Evolutionary conservation across 2,329 filamentous ascomycete species (phyloP), one percentile per base, ranked within the genome.

Genomic region (Pseudocercospora fuligena): DNA sequence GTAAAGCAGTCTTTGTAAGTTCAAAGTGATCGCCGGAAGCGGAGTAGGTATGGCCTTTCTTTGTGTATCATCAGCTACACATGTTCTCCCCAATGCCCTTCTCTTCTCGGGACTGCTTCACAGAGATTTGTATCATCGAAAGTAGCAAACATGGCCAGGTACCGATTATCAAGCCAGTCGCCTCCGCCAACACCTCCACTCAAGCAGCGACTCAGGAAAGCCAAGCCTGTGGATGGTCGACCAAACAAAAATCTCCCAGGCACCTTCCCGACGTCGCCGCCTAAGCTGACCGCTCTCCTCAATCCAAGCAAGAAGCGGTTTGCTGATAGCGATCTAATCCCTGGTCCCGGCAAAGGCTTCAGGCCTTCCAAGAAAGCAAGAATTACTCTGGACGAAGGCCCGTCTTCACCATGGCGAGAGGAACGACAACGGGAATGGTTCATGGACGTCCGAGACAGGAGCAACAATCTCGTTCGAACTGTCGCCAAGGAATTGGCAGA

Each of bases 401-500:
- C 51, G 8, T 16, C 51, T 7, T 56, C 51, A 3, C 51, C 51
- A 56, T 56, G 51, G 51, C 51, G 25, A 31, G 16, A 11, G 5
- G 51, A 31, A 7, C 12, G 51, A 14, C 51, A 56, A n/a, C 12
- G 51, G 9, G 23, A 56, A 27, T 56, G 51, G 51, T 56, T 56
- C 27, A 16, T 56, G 1, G 14, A 56, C 25, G 21, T 31, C 16
- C 23, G 16, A 27, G 51, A 56, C 27, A 27, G 54, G 25, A 60
- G 27, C 19, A 19, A 36, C 12, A 64, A 64, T 19, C 49, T 57
- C 31, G 59, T 64, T 19, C 54, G 43, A 43, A 56, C 62, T 21
- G 19, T 64, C 5, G 62, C 62, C n/a, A 64, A 46, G 14, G 62
- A 64, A 29, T 49, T 64, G n/a, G 29, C 59, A 16, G 56, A 58